phyloP scores from a whole-genome alignment of 129 eudicot genomes.

The Rutidosis leptorrhynchoides region DNA sequence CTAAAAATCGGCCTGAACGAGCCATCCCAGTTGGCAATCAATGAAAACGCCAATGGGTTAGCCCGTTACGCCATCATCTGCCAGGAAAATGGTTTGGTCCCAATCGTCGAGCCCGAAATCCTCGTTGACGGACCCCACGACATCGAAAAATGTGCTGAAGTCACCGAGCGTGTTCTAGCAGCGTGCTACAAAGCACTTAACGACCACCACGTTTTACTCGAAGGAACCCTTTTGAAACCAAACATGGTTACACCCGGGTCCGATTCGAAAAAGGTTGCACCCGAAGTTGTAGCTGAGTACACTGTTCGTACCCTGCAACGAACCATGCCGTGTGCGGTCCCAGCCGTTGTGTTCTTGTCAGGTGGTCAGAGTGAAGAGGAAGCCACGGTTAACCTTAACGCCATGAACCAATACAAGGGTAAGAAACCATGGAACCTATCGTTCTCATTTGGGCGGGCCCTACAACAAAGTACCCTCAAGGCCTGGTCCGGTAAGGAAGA shows the following conservation, averaged over 20 bases:
- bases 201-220: too few relatives aligned
- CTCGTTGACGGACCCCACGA: slow-evolving; percentile 21
- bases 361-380: slow-evolving; percentile 56
- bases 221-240: too few relatives aligned
- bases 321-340: too few relatives aligned
- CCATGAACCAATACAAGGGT: slow-evolving; percentile 47
- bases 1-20: slow-evolving; percentile 2
- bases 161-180: too few relatives aligned
- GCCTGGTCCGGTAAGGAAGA: slow-evolving; percentile 51
- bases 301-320: too few relatives aligned
- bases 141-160: slow-evolving; percentile 20
- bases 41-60: slow-evolving; percentile 14
- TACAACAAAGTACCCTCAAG: slow-evolving; percentile 44
- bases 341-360: too few relatives aligned
- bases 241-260: too few relatives aligned
- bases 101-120: slow-evolving; percentile 18
- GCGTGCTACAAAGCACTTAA: too few relatives aligned
- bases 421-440: slow-evolving; percentile 49
- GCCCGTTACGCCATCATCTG: slow-evolving; percentile 20
- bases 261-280: too few relatives aligned
- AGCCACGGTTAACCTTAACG: slow-evolving; percentile 39
- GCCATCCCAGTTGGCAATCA: slow-evolving; percentile 20
- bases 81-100: slow-evolving; percentile 21
- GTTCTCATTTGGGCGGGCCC: slow-evolving; percentile 48
- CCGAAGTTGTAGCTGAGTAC: too few relatives aligned